Conservation (phyloP, 352 stramenopile species). For the Paralagenidium karlingii region DNA sequence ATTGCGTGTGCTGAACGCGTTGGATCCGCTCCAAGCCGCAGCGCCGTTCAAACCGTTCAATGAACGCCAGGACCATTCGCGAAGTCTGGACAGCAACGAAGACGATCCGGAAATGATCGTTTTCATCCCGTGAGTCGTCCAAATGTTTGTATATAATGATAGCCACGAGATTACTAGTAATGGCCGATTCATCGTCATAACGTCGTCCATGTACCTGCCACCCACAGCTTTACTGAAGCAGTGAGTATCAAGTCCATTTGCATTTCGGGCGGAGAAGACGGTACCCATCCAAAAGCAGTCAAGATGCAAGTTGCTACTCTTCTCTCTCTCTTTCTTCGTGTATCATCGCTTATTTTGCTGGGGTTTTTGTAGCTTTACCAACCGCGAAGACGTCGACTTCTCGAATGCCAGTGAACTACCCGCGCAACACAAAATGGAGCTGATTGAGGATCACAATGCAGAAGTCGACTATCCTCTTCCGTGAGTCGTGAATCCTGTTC, state of each 20-base stretch:
- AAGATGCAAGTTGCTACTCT: conserved; percentile 44
- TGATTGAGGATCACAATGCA: conserved; percentile 50
- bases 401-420: conserved; percentile 64
- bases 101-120: conserved; percentile 78
- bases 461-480: conserved; percentile 72
- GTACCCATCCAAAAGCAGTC: conserved; percentile 63
- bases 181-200: background rate
- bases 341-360: background rate
- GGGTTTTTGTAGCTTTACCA: conserved; percentile 33
- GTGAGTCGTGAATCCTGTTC: conserved; percentile 15
- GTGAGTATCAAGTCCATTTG: conserved; percentile 84
- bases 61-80: conserved; percentile 48
- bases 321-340: background rate
- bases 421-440: conserved; percentile 57
- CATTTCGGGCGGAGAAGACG: conserved; percentile 65
- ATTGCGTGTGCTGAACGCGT: conserved; percentile 62
- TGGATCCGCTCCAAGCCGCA: conserved; percentile 34
- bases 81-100: conserved; percentile 62
- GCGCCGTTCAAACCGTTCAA: conserved; percentile 79
- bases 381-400: conserved; percentile 82
- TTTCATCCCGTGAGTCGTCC: conserved; percentile 35
- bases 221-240: conserved; percentile 64
- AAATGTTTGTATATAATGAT: background rate
- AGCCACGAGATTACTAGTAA: no score
- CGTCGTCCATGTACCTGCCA: background rate